A percentile compares a stretch with the other conserved stretches of the same genome.
Conservation (phyloP, 495 filamentous ascomycete genomes). For the Aspergillus haitiensis region DNA sequence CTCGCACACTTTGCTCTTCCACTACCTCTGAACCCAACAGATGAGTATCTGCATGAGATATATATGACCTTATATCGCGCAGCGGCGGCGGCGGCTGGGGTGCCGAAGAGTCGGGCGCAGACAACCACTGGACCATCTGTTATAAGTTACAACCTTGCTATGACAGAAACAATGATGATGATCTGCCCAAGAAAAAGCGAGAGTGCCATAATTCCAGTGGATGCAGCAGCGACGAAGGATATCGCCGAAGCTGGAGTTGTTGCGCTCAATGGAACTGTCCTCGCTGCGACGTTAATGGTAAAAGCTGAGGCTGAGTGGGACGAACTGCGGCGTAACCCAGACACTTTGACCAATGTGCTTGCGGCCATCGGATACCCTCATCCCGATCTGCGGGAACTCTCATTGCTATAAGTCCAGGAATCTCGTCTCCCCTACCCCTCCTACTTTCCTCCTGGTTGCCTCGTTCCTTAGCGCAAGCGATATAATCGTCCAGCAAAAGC, state of each 20-base stretch:
- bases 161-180: slow-evolving; percentile 68
- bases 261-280: slow-evolving; percentile 72
- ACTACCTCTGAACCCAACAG: slow-evolving; percentile 40
- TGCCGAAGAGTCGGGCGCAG: slow-evolving; percentile 10
- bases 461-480: background rate
- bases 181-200: slow-evolving; percentile 62
- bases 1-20: slow-evolving; percentile 52
- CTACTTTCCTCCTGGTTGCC: background rate
- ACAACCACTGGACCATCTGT: slow-evolving; percentile 43
- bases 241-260: slow-evolving; percentile 55
- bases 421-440: background rate
- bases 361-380: slow-evolving; percentile 60
- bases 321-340: slow-evolving; percentile 51
- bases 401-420: slow-evolving; percentile 22
- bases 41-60: slow-evolving; percentile 42
- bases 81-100: slow-evolving; percentile 43
- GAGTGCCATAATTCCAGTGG: slow-evolving; percentile 37
- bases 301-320: slow-evolving; percentile 74
- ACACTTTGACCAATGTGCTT: slow-evolving; percentile 55
- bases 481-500: background rate
- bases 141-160: slow-evolving; percentile 78
- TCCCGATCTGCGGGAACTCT: slow-evolving; percentile 23
- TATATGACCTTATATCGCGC: slow-evolving; percentile 57
- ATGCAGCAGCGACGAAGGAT: slow-evolving; percentile 25
- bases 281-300: slow-evolving; percentile 81